These are phyloP conservation scores for Diaporthe vaccinii DNA, from an alignment of 2,329 filamentous ascomycete genomes.

Conservation along the genomic window DNA sequence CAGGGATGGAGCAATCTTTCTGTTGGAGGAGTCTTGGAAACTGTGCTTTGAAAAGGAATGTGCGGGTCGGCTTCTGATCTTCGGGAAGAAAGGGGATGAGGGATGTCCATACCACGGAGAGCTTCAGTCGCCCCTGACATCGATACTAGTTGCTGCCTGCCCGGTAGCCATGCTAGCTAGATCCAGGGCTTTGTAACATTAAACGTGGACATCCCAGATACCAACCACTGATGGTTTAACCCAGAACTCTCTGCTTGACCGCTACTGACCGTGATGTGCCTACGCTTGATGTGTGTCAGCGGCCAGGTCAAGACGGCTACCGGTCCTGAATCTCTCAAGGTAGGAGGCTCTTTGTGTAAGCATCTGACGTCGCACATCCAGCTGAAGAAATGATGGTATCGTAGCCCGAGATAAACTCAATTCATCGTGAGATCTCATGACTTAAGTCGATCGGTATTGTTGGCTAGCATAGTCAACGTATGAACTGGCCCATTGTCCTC, in stretches of 20 bases:
- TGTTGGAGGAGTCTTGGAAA: conserved; percentile 22
- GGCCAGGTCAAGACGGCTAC: not conserved
- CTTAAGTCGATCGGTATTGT: not conserved
- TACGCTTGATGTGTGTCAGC: not conserved
- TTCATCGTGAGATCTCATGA: not conserved
- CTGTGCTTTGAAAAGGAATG: not conserved
- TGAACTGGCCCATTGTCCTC: not conserved
- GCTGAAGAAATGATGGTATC: not conserved
- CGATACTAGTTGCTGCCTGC: not conserved
- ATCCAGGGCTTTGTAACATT: conserved; percentile 19
- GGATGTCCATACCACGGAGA: too few species aligned
- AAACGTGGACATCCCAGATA: conserved; percentile 14
- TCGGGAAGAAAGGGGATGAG: not conserved
- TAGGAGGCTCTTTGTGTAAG: not conserved
- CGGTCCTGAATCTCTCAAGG: not conserved
- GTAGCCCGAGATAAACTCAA: not conserved
- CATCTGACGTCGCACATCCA: too few species aligned
- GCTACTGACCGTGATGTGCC: not conserved
- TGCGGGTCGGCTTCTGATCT: not conserved
- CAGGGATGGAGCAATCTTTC: not conserved
- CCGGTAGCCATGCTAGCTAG: not conserved
- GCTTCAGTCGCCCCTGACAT: conserved; percentile 17
- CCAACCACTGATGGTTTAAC: not conserved
- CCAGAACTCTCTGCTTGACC: not conserved
- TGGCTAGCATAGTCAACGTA: not conserved